Percentiles rank a stretch among this genome's conserved stretches.
Conservation (phyloP, 192 early-diverging fungal genomes). For the Fimicolochytrium jonesii region DNA sequence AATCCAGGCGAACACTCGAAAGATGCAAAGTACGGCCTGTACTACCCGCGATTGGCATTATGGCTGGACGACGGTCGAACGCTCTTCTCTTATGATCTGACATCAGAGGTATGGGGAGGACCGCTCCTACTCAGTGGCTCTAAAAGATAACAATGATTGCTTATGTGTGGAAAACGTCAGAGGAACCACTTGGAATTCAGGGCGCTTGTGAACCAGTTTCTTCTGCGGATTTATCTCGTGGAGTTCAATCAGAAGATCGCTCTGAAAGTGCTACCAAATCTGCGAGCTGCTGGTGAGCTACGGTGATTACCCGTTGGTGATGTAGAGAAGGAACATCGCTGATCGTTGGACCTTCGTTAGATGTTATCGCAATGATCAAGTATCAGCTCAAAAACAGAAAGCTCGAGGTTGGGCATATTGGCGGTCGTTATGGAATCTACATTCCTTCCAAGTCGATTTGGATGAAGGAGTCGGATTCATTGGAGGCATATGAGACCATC, state of each 20-base stretch:
- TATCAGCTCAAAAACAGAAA: constrained; percentile 30
- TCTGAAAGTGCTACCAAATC: constrained; percentile 22
- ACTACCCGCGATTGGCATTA: constrained; percentile 27
- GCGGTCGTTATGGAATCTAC: constrained; percentile 25
- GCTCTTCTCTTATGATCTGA: constrained; percentile 27
- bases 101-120: constrained; percentile 11
- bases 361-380: constrained; percentile 34
- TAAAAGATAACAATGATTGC: neutral
- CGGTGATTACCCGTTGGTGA: too few relatives aligned
- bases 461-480: constrained; percentile 17
- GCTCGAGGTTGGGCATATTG: neutral
- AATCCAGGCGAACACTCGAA: neutral
- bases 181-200: constrained; percentile 22
- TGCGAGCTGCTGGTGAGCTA: neutral
- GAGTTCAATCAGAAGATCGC: constrained; percentile 35
- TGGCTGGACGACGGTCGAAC: constrained; percentile 28
- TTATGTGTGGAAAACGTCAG: neutral
- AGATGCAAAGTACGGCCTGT: constrained; percentile 21
- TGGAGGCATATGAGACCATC: constrained; percentile 23
- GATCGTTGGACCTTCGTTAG: too few relatives aligned
- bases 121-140: too few relatives aligned
- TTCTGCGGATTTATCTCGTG: constrained; percentile 25
- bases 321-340: too few relatives aligned
- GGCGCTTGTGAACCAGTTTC: constrained; percentile 24
- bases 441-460: constrained; percentile 14